A percentile compares a stretch with the other conserved stretches of the same genome.
Evolutionary conservation across 176 grass and related monocot species (phyloP).

Genomic region (Phyllostachys edulis): DNA sequence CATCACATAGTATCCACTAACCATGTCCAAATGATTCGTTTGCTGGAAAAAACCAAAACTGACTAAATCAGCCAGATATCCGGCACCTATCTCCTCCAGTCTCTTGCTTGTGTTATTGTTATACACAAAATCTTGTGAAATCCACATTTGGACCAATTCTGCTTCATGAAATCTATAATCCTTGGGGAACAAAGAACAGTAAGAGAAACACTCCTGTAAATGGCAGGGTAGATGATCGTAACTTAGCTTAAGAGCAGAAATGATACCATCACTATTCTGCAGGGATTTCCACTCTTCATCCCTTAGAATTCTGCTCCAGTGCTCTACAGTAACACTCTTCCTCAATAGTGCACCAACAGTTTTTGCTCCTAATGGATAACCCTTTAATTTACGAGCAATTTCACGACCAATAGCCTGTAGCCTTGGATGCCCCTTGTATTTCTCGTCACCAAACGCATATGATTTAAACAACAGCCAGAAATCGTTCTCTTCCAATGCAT

Average conservation of each 20-base stretch:
- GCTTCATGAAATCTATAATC: background rate
- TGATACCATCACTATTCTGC: background rate
- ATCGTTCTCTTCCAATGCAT: background rate
- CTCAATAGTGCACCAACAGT: background rate
- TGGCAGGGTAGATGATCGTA: background rate
- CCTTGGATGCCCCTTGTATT: background rate
- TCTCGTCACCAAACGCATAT: background rate
- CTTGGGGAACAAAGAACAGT: conserved; percentile 19
- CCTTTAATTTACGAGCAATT: background rate
- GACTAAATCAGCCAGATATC: conserved; percentile 23
- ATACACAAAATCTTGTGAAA: conserved; percentile 50
- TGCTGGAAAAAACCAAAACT: conserved; percentile 1
- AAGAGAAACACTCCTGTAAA: conserved; percentile 22
- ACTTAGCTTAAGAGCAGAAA: conserved; percentile 10
- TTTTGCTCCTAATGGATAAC: conserved; percentile 11
- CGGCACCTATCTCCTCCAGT: conserved; percentile 27
- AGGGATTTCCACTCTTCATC: background rate
- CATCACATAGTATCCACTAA: background rate
- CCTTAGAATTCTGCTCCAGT: background rate
- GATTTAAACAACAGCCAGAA: conserved; percentile 13
- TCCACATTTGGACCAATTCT: conserved; percentile 35
- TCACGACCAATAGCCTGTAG: background rate
- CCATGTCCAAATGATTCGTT: background rate
- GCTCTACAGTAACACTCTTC: background rate
- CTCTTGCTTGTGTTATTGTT: background rate